A percentile compares a stretch with the other conserved stretches of the same genome.
phyloP scores from a whole-genome alignment of 345 rosid genomes.

The Streptanthus diversifolius region DNA sequence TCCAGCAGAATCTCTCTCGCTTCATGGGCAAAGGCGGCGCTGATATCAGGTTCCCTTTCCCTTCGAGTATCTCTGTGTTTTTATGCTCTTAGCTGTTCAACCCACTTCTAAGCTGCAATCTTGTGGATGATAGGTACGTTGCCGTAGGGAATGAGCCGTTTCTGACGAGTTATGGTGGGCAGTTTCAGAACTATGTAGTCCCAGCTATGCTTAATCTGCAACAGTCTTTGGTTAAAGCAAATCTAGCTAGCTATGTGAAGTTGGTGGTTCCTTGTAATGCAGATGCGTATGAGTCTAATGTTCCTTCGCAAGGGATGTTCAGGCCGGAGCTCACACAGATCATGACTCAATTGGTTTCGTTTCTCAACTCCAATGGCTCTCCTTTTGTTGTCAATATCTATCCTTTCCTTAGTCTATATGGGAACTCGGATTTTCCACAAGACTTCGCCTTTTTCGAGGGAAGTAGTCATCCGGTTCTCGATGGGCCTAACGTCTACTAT shows the following conservation, averaged over 20 bases:
- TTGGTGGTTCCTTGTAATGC: slow-evolving; percentile 95
- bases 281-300: slow-evolving; percentile 77
- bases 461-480: slow-evolving; percentile 71
- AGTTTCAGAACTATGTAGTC: slow-evolving; percentile 66
- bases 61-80: background rate
- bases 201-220: slow-evolving; percentile 83
- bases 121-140: slow-evolving; percentile 54
- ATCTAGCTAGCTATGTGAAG: slow-evolving; percentile 80
- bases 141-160: slow-evolving; percentile 98
- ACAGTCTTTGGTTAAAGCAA: slow-evolving; percentile 72
- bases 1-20: slow-evolving; percentile 72
- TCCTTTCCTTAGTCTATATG: slow-evolving; percentile 93
- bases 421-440: slow-evolving; percentile 86
- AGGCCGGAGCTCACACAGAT: slow-evolving; percentile 82
- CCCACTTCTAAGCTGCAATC: background rate
- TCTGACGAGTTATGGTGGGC: slow-evolving; percentile 62
- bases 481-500: slow-evolving; percentile 70
- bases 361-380: slow-evolving; percentile 83
- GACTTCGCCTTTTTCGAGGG: slow-evolving; percentile 92
- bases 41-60: slow-evolving; percentile 58
- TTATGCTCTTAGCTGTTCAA: background rate
- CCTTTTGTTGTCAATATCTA: slow-evolving; percentile 91
- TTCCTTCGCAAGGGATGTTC: slow-evolving; percentile 90
- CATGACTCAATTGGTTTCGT: slow-evolving; percentile 72
- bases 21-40: slow-evolving; percentile 72